These are phyloP conservation scores for Phaffia australis DNA, from an alignment of 768 basidiomycete genomes.

Conservation along the genomic window DNA sequence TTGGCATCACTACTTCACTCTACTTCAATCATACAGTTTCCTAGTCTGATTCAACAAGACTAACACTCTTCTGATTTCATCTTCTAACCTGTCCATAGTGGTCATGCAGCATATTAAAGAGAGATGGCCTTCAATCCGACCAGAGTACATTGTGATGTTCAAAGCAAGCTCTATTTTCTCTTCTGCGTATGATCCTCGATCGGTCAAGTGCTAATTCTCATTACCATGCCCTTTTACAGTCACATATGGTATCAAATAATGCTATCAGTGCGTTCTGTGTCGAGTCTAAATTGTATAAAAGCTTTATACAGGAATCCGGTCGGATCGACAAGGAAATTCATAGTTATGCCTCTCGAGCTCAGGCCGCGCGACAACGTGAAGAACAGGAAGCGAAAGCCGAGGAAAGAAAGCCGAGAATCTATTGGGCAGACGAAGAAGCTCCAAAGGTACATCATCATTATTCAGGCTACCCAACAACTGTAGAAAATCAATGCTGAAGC, in stretches of 20 bases:
- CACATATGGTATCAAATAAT: slow-evolving; percentile 75
- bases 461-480: slow-evolving; percentile 10
- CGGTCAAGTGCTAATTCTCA: background rate
- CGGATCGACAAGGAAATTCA: slow-evolving; percentile 47
- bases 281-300: slow-evolving; percentile 52
- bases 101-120: slow-evolving; percentile 60
- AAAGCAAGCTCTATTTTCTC: slow-evolving; percentile 46
- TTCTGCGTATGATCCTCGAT: background rate
- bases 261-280: slow-evolving; percentile 67
- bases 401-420: slow-evolving; percentile 51
- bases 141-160: slow-evolving; percentile 65
- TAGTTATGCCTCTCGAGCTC: slow-evolving; percentile 47
- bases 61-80: slow-evolving; percentile 1
- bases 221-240: slow-evolving; percentile 41
- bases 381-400: slow-evolving; percentile 45
- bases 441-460: slow-evolving; percentile 54
- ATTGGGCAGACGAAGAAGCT: slow-evolving; percentile 64
- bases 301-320: slow-evolving; percentile 52
- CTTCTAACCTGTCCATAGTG: slow-evolving; percentile 47
- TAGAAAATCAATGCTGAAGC: background rate
- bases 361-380: slow-evolving; percentile 41
- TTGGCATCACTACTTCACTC: background rate
- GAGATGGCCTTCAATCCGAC: slow-evolving; percentile 53
- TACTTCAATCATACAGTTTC: background rate
- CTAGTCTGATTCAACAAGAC: background rate